These are phyloP conservation scores for Cordia subcordata DNA, from an alignment of 257 asterid species.

Conservation along the genomic window DNA sequence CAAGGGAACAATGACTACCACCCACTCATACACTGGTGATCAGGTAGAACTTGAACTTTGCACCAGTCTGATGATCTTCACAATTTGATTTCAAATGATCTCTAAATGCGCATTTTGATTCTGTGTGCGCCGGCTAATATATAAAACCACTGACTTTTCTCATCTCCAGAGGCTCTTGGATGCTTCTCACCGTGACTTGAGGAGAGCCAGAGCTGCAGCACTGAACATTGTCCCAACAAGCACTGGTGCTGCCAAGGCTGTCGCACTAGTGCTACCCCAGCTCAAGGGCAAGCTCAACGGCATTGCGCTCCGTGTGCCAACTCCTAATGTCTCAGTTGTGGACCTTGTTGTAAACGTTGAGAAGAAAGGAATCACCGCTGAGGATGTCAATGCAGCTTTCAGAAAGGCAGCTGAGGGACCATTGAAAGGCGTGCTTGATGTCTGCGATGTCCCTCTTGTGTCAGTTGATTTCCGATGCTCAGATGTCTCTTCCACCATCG, in stretches of 20 bases:
- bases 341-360: conserved; percentile 80
- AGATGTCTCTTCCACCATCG: conserved; percentile 76
- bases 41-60: too few species aligned
- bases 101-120: too few species aligned
- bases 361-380: conserved; percentile 76
- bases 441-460: conserved; percentile 79
- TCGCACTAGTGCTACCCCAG: conserved; percentile 86
- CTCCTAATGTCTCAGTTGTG: conserved; percentile 90
- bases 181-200: conserved; percentile 85
- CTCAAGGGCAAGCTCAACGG: conserved; percentile 93
- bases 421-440: conserved; percentile 59
- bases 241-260: conserved; percentile 97
- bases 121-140: too few species aligned
- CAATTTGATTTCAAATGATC: too few species aligned
- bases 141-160: too few species aligned
- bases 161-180: conserved; percentile 72
- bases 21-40: conserved; percentile 97
- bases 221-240: conserved; percentile 90
- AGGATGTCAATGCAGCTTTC: conserved; percentile 81
- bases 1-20: conserved; percentile 96
- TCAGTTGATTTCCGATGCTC: conserved; percentile 80
- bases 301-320: conserved; percentile 91
- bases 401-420: conserved; percentile 88
- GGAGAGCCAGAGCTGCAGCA: conserved; percentile 94
- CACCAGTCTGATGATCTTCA: neutral